phyloP scores from a whole-genome alignment of 345 rosid species.

The Linum lewisii region DNA sequence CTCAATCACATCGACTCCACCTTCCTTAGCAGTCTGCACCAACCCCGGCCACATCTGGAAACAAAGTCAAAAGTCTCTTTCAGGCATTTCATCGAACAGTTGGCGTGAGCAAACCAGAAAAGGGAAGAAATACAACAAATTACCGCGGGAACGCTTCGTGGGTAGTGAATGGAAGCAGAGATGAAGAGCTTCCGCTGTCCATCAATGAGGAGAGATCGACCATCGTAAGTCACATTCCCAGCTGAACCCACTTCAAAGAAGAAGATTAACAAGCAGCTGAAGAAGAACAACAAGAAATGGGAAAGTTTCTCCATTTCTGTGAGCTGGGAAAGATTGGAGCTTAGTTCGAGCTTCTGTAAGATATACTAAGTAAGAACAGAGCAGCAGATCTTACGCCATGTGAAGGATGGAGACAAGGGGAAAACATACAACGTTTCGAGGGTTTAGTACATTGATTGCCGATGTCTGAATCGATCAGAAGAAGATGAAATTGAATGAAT shows the following conservation, averaged over 20 bases:
- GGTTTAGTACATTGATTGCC: too few species aligned
- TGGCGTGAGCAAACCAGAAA: neutral
- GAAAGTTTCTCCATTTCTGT: neutral
- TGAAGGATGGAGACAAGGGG: too few species aligned
- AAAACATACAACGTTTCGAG: too few species aligned
- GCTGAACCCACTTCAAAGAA: constrained; percentile 13
- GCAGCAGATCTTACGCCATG: too few species aligned
- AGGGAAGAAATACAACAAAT: constrained; percentile 8
- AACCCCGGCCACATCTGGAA: constrained; percentile 86
- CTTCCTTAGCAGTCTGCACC: constrained; percentile 78
- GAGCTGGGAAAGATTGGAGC: too few species aligned
- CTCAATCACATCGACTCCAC: constrained; percentile 71
- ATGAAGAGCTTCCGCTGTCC: constrained; percentile 56
- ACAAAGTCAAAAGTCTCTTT: neutral
- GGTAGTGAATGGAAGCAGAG: constrained; percentile 69
- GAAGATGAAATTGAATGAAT: too few species aligned
- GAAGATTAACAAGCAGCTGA: constrained; percentile 7
- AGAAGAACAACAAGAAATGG: too few species aligned
- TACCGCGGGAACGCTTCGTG: constrained; percentile 68
- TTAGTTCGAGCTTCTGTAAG: too few species aligned
- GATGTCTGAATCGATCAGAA: too few species aligned
- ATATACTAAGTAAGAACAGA: too few species aligned
- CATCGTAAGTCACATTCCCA: constrained; percentile 47
- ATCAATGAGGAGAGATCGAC: constrained; percentile 48
- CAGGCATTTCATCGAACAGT: neutral